These are phyloP conservation scores for Xylaria castorea DNA, from an alignment of 495 filamentous ascomycete genomes.

Conservation along the genomic window DNA sequence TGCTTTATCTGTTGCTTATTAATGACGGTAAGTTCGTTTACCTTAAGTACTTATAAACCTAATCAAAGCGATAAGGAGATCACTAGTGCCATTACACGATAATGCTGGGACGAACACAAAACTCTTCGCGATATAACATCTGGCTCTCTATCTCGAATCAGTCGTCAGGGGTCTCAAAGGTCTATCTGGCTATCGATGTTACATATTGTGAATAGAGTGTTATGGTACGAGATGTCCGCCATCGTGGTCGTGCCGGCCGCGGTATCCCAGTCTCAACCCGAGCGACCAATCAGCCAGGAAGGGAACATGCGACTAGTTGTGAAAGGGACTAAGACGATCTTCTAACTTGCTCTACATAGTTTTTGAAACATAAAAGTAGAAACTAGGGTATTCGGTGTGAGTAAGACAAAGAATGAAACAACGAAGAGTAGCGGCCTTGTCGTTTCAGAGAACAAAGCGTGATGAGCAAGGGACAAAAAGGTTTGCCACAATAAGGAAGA, in stretches of 20 bases:
- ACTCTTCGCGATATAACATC: neutral
- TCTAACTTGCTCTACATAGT: neutral
- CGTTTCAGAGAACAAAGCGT: slow-evolving; percentile 31
- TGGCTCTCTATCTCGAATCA: neutral
- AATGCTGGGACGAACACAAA: neutral
- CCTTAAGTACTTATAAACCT: too few species aligned
- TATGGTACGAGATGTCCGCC: neutral
- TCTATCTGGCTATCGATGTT: neutral
- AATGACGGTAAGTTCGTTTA: neutral
- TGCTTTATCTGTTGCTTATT: neutral
- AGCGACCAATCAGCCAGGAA: neutral
- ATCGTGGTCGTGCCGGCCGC: neutral
- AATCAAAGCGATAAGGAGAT: neutral
- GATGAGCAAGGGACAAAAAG: slow-evolving; percentile 9
- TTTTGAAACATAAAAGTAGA: neutral
- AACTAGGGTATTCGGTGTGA: neutral
- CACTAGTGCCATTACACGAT: neutral
- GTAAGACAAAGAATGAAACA: neutral
- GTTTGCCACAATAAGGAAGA: slow-evolving; percentile 17
- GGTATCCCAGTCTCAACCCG: neutral
- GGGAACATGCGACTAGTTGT: neutral
- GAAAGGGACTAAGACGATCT: neutral
- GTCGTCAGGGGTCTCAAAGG: neutral
- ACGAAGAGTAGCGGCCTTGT: slow-evolving; percentile 31
- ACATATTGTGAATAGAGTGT: neutral